Base-by-base conservation (phyloP, 768 basidiomycete genomes). In the Tulasnella sp. region DNA sequence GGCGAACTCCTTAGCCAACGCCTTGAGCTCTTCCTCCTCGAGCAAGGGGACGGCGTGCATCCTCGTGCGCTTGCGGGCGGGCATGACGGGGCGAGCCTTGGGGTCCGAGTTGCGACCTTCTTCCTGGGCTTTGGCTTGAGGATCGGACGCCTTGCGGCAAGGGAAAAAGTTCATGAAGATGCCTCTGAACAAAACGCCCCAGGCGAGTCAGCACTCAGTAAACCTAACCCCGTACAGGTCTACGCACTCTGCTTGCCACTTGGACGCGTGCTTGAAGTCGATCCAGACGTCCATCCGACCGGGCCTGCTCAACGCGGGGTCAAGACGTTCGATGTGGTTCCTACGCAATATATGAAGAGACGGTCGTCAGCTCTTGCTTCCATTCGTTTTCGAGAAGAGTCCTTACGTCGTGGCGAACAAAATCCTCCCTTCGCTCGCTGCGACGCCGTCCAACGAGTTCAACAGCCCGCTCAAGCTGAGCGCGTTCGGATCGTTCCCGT, bases 151-250 rank as follows among this genome's bases (percentile, higher is more conserved):
- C 2, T 85, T 81, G 72, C 82, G 87, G 80, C 80, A 89, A 3
- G 92, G 92, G 89, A 94, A 94, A 87, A 94, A 94, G 80, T 91
- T 92, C 79, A 92, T 92, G 87, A 93, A 94, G 78, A 94, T 91
- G 67, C 91, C 92, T 80, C 74, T 74, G 26, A 44, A 29, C 17
- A 12, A 16, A 29, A 6, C 37, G 6, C 41, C 73, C 8, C 29
- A 19, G 17, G 3, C 3, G 19, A 4, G 36, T 68, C 72, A 52
- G 72, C 26, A 12, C 5, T 17, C 11, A 37, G 14, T 67, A 8
- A 7, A 41, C 11, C 37, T 34, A 16, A 34, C 22, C 26, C 14
- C 19, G 19, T n/a, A 17, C 1, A 41, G 17, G 12, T 5, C 12
- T 6, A 62, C 73, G 26, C 39, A 74, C 73, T 93, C 92, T 16